Base-by-base conservation (phyloP, 73 alveolate genomes). In the Blepharisma stoltei region DNA sequence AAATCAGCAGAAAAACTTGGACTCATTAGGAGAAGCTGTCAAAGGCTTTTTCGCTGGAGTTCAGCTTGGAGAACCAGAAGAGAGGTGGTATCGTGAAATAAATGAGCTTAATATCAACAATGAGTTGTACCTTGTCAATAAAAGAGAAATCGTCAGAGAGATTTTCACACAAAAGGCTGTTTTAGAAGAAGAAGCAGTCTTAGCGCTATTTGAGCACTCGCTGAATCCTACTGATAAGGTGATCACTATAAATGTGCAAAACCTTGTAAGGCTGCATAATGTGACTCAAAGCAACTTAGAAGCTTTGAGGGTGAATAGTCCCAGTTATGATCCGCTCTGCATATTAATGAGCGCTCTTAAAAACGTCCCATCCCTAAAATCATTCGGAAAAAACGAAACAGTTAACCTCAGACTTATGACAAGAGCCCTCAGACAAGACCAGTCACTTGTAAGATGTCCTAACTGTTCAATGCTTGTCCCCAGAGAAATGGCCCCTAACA, bases 361-460 rank as follows among this genome's bases (percentile, higher is more conserved):
- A 8, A 8, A 1, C 5, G 73, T 60, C 11, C 73, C 73, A 8
- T 14, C 73, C 5, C 14, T 8, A 9, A 14, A 38, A 25, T 38
- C 23, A 14, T 60, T 60, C 46, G 46, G 49, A 60, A 60, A 25
- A 60, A 25, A 25, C 23, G 73, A 60, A 5, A 69, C 9, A 7
- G 75, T 69, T 3, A 69, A 69, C 5, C 38, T 69, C 14, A 38
- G 32, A 38, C 60, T 69, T 0, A 9, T 69, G 14, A 69, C 79
- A 7, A 69, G 79, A 43, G 11, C 75, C 38, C 38, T 69, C 14
- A 23, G 79, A 43, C 79, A 44, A 7, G 67, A 69, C 60, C 65
- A 69, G 5, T 46, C 55, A 2, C 69, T 69, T 44, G 65, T 25
- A 11, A 23, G 79, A 44, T 69, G 79, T 25, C 55, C 55, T 38